Base-by-base conservation (phyloP, 1,284 basidiomycete species). In the Testicularia cyperi region DNA sequence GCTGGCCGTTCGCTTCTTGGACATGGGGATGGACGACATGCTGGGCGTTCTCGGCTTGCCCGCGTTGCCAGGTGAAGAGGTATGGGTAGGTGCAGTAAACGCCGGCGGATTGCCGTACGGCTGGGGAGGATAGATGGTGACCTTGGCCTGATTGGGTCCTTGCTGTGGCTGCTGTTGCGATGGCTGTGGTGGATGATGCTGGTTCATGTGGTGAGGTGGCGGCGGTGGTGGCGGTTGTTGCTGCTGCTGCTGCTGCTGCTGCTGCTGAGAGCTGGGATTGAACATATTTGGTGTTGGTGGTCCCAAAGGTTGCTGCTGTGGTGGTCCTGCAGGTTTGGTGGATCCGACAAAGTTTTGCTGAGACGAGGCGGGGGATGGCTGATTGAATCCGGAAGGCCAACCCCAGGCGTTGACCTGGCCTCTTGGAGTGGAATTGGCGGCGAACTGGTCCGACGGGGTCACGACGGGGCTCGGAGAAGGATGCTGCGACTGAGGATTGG, bases 351-450 rank as follows among this genome's bases (percentile, higher is more conserved):
- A 32, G 48, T 42, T 47, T 15, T 31, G 30, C 13, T 14, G 18
- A 22, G 33, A 20, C 25, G 38, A 29, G 6, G 43, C 47, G 21
- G 44, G 51, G n/a, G 57, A 49, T 31, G 45, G 36, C 19, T 61
- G 48, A 43, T 47, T 56, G 38, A 64, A 64, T 21, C 49, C 51
- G 9, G 61, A 58, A 14, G 61, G 61, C 61, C 61, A 64, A 30
- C 61, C 61, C 61, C 61, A 64, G 18, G 61, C 61, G 55, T 64
- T 64, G 45, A 64, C 54, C 37, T 53, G 61, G 21, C 38, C 45
- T 29, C 60, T 44, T 18, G 52, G 44, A 20, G 43, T 27, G 21
- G 35, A 18, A 19, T 19, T 31, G 21, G 40, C 20, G 22, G 33
- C 41, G 21, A 46, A 39, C 6, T 48, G 46, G 15, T 55, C 51